These are phyloP conservation scores for Fusarium papillatum DNA, from an alignment of 2,329 filamentous ascomycete species.

Conservation along the genomic window DNA sequence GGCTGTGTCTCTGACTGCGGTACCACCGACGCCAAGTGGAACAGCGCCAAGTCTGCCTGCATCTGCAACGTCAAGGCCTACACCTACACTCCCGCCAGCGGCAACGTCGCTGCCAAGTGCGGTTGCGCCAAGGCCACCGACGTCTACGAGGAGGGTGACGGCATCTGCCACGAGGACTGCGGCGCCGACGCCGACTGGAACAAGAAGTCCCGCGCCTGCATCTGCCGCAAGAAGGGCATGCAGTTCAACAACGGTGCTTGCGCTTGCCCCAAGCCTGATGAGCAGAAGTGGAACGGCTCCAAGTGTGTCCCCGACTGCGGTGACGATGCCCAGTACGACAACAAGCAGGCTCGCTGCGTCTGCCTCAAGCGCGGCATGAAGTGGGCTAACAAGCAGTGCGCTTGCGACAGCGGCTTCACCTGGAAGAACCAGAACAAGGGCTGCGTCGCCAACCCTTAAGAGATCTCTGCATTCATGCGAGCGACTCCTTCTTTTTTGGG, in stretches of 20 bases:
- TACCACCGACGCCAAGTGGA: neutral
- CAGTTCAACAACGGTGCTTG: neutral
- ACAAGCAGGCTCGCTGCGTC: neutral
- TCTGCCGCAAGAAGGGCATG: constrained; percentile 12
- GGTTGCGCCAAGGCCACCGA: neutral
- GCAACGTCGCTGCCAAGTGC: neutral
- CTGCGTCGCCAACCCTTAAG: neutral
- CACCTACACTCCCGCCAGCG: neutral
- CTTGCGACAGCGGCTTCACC: neutral
- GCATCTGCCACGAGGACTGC: constrained; percentile 6
- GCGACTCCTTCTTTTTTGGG: neutral
- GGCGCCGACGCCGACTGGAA: constrained; percentile 5
- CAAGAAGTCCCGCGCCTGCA: neutral
- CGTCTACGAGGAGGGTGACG: constrained; percentile 1
- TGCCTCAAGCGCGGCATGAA: constrained; percentile 6
- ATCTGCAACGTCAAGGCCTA: constrained; percentile 3
- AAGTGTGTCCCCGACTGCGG: constrained; percentile 11
- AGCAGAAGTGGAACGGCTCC: constrained; percentile 1
- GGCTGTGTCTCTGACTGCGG: constrained; percentile 6
- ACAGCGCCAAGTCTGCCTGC: neutral
- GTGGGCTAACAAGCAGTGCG: constrained; percentile 1
- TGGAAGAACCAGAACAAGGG: neutral
- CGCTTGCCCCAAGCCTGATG: neutral
- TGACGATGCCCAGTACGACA: neutral
- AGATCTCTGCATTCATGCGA: neutral